Evolutionary conservation across 2,329 filamentous ascomycete genomes (phyloP).

Genomic region (Fusarium verticillioides): DNA sequence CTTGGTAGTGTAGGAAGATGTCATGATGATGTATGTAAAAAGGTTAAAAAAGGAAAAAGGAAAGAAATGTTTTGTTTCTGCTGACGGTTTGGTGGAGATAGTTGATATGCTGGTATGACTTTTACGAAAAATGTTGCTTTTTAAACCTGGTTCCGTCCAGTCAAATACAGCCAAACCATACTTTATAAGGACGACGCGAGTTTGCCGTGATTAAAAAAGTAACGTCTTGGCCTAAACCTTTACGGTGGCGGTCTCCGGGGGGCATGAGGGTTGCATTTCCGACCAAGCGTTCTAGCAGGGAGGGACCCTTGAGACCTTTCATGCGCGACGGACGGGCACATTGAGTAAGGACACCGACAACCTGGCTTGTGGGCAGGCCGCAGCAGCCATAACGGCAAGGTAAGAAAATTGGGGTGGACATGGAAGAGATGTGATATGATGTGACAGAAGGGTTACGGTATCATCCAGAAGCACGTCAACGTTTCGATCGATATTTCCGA

Average conservation of each 20-base stretch:
- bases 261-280: slow-evolving; percentile 18
- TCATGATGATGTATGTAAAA: slow-evolving; percentile 20
- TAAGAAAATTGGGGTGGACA: background rate
- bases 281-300: slow-evolving; percentile 9
- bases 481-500: slow-evolving; percentile 23
- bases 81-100: slow-evolving; percentile 1
- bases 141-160: background rate
- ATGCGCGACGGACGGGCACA: background rate
- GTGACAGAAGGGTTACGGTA: background rate
- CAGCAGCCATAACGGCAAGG: background rate
- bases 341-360: slow-evolving; percentile 16
- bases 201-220: slow-evolving; percentile 6
- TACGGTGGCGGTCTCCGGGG: slow-evolving; percentile 15
- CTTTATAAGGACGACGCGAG: slow-evolving; percentile 23
- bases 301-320: background rate
- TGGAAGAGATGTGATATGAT: background rate
- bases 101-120: background rate
- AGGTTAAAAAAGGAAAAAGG: background rate
- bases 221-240: slow-evolving; percentile 16
- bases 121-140: background rate
- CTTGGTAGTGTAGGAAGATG: slow-evolving; percentile 44
- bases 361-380: background rate
- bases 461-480: slow-evolving; percentile 14
- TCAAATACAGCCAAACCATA: background rate
- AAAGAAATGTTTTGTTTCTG: slow-evolving; percentile 8